Conservation (phyloP, 1,139 yeast species). For the Kodamaea suecica region DNA sequence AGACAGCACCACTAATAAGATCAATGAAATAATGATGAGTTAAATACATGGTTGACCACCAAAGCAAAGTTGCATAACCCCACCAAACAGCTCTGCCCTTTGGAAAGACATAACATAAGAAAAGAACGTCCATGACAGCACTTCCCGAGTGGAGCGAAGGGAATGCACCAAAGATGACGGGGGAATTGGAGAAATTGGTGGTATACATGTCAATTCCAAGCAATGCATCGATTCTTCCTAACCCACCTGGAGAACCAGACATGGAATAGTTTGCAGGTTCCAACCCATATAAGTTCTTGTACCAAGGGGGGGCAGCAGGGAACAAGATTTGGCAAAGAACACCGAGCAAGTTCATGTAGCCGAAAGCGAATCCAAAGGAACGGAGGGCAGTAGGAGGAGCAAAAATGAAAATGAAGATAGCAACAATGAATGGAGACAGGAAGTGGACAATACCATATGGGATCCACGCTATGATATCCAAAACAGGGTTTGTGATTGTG, state of each 20-base stretch:
- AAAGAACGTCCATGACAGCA: conserved; percentile 89
- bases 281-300: conserved; percentile 78
- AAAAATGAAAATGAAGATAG: conserved; percentile 73
- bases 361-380: conserved; percentile 91
- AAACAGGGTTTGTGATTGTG: conserved; percentile 58
- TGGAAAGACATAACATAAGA: conserved; percentile 81
- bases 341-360: conserved; percentile 91
- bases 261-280: conserved; percentile 88
- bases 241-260: conserved; percentile 96
- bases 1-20: conserved; percentile 82
- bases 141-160: conserved; percentile 95
- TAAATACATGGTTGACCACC: conserved; percentile 98
- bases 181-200: conserved; percentile 81
- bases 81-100: conserved; percentile 59
- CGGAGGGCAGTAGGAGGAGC: conserved; percentile 91
- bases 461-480: conserved; percentile 90
- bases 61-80: conserved; percentile 80
- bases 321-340: conserved; percentile 75
- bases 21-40: conserved; percentile 95
- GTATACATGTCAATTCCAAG: conserved; percentile 85
- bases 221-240: conserved; percentile 79
- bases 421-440: conserved; percentile 84
- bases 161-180: conserved; percentile 96
- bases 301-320: conserved; percentile 99
- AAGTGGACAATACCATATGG: conserved; percentile 95